A percentile compares a stretch with the other conserved stretches of the same genome.
These are phyloP conservation scores for Pelargonium australe DNA, from an alignment of 441 rosid genomes.

Conservation along the genomic window DNA sequence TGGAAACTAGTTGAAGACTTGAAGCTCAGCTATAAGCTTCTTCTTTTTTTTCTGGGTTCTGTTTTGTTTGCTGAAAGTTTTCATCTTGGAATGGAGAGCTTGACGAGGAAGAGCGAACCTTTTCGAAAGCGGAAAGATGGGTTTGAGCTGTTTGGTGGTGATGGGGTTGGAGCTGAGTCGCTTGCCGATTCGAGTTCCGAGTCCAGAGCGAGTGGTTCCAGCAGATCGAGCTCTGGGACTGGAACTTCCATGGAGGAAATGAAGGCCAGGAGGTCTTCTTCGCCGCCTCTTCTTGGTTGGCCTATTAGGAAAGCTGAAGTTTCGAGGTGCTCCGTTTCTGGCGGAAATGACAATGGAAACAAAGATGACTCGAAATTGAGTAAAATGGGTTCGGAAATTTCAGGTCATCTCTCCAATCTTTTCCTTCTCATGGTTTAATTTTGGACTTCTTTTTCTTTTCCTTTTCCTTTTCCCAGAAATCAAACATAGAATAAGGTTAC, in stretches of 20 bases:
- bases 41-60: conserved; percentile 22
- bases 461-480: background rate
- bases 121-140: conserved; percentile 25
- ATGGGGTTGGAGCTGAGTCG: conserved; percentile 22
- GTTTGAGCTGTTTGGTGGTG: background rate
- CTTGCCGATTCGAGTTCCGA: conserved; percentile 39
- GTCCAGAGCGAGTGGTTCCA: conserved; percentile 57
- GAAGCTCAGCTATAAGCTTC: conserved; percentile 21
- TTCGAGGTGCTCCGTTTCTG: conserved; percentile 32
- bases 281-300: conserved; percentile 57
- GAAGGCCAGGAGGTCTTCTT: conserved; percentile 53
- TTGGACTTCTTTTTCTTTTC: background rate
- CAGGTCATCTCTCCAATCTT: conserved; percentile 36
- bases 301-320: conserved; percentile 32
- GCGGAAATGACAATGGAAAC: conserved; percentile 23
- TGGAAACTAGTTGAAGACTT: background rate
- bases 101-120: conserved; percentile 28
- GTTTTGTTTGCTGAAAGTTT: conserved; percentile 19
- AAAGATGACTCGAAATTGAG: conserved; percentile 34
- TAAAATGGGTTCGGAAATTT: conserved; percentile 41
- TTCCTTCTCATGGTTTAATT: background rate
- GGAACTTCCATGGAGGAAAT: conserved; percentile 47
- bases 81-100: conserved; percentile 41
- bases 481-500: background rate
- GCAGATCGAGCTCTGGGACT: conserved; percentile 56